A percentile compares a stretch with the other conserved stretches of the same genome.
These are phyloP conservation scores for Aspergillus uvarum DNA, from an alignment of 2,329 filamentous ascomycete genomes.

Conservation along the genomic window DNA sequence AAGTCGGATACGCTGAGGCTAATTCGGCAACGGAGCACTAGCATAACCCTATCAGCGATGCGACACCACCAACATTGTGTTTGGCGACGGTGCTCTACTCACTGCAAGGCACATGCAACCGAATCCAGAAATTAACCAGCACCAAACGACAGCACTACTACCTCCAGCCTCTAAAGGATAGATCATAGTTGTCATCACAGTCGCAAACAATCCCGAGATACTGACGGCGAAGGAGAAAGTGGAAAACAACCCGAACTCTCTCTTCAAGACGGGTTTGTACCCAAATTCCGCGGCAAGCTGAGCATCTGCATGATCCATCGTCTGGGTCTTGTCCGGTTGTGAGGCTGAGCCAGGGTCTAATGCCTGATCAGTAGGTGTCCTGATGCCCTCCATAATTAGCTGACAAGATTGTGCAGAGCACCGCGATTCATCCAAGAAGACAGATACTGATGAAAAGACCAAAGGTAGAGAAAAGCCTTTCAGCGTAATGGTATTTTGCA, in stretches of 20 bases:
- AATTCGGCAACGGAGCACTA: conserved; percentile 6
- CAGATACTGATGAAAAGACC: neutral
- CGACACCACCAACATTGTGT: neutral
- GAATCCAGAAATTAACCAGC: conserved; percentile 1
- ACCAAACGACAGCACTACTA: conserved; percentile 6
- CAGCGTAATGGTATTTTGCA: neutral
- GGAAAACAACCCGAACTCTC: conserved; percentile 3
- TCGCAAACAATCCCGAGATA: conserved; percentile 2
- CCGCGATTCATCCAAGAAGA: neutral
- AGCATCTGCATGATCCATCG: neutral
- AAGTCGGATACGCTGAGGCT: neutral
- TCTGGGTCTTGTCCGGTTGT: neutral
- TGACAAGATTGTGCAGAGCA: neutral
- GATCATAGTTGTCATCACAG: conserved; percentile 5
- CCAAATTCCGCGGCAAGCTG: conserved; percentile 3
- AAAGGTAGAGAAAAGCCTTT: neutral
- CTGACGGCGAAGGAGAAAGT: conserved; percentile 8
- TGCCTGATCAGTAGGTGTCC: neutral
- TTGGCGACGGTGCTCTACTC: neutral
- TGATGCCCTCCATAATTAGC: conserved; percentile 1
- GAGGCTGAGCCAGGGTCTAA: neutral
- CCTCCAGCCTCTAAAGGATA: conserved; percentile 6
- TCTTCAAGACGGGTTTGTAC: conserved; percentile 6
- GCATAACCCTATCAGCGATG: neutral
- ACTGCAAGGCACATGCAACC: conserved; percentile 8